Conservation (phyloP, 805 yeast species). For the Ogataea thermomethanolica region DNA sequence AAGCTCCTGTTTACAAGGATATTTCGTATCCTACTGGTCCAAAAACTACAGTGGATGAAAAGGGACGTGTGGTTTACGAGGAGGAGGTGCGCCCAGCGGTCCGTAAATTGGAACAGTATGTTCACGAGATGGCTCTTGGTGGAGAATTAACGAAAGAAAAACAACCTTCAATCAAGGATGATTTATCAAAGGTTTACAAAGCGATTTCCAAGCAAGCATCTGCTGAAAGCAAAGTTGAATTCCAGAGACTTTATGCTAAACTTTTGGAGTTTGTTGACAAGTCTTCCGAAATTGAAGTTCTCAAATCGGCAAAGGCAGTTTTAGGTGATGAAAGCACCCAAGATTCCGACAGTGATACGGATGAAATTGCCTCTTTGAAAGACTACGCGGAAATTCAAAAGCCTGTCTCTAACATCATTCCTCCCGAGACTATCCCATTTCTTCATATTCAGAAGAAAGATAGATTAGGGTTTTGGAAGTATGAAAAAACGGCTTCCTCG, state of each 20-base stretch:
- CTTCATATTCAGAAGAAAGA: conserved; percentile 83
- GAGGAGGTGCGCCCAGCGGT: conserved; percentile 88
- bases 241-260: conserved; percentile 68
- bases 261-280: conserved; percentile 65
- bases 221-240: conserved; percentile 62
- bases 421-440: conserved; percentile 89
- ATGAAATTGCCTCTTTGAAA: conserved; percentile 83
- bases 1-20: conserved; percentile 93
- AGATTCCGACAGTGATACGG: conserved; percentile 54
- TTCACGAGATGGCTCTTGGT: conserved; percentile 94
- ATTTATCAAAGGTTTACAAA: conserved; percentile 75
- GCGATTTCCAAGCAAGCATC: conserved; percentile 77
- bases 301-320: conserved; percentile 55
- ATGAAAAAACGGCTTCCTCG: conserved; percentile 75
- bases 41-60: conserved; percentile 78
- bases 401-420: conserved; percentile 70
- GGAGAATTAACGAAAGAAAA: conserved; percentile 69
- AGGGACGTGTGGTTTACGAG: conserved; percentile 80
- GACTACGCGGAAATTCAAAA: conserved; percentile 64
- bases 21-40: conserved; percentile 95
- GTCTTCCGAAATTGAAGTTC: conserved; percentile 66
- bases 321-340: conserved; percentile 44
- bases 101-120: conserved; percentile 93
- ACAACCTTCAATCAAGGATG: conserved; percentile 81
- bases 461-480: conserved; percentile 73